Percentiles rank a stretch among this genome's conserved stretches.
These are phyloP conservation scores for Chlamydomonas sp. DNA, from an alignment of 139 green algal species.

Conservation along the genomic window DNA sequence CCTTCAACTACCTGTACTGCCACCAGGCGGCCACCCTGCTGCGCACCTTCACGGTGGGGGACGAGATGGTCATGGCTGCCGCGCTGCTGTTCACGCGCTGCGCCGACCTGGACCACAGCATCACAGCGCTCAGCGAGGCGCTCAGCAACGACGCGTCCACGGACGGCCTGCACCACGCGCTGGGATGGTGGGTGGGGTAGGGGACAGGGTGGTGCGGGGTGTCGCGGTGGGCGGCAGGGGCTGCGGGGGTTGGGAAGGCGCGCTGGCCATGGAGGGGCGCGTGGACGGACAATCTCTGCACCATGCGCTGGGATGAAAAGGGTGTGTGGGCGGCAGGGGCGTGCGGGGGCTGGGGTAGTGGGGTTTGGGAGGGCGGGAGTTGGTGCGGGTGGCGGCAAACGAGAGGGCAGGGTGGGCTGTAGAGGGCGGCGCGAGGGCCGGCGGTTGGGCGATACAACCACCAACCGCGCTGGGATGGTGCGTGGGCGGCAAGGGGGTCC, in stretches of 20 bases:
- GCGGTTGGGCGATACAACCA: too few relatives aligned
- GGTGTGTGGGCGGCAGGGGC: too few relatives aligned
- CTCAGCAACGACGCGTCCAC: neutral
- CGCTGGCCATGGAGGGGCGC: too few relatives aligned
- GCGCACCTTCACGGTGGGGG: slow-evolving; percentile 59
- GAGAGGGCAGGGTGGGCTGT: too few relatives aligned
- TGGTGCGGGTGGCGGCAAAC: too few relatives aligned
- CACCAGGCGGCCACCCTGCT: slow-evolving; percentile 56
- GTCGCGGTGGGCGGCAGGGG: neutral
- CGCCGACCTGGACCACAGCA: slow-evolving; percentile 41
- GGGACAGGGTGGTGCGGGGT: neutral
- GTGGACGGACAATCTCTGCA: too few relatives aligned
- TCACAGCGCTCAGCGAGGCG: neutral
- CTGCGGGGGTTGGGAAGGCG: neutral
- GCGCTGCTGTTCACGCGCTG: slow-evolving; percentile 65
- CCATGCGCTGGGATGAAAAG: too few relatives aligned
- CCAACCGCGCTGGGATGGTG: too few relatives aligned
- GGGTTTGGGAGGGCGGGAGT: too few relatives aligned
- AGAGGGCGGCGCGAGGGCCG: too few relatives aligned
- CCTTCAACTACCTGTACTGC: slow-evolving; percentile 38
- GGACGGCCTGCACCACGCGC: slow-evolving; percentile 22
- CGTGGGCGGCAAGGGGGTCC: too few relatives aligned
- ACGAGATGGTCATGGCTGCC: slow-evolving; percentile 51
- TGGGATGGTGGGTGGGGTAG: slow-evolving; percentile 18
- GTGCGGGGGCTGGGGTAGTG: too few relatives aligned